phyloP scores from a whole-genome alignment of 1,139 yeast species.

The Yamadazyma triangularis region DNA sequence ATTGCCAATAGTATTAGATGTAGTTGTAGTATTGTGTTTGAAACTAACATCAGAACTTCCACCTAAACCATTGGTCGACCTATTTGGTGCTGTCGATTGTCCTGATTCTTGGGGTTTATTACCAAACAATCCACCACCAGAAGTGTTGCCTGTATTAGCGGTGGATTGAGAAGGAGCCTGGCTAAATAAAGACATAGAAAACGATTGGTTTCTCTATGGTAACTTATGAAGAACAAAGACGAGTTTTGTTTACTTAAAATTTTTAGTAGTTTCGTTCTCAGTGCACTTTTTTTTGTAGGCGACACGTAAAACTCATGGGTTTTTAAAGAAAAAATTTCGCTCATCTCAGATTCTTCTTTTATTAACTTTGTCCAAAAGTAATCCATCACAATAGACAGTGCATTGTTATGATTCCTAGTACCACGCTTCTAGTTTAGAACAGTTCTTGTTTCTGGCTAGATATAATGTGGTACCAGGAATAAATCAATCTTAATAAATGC shows the following conservation, averaged over 20 bases:
- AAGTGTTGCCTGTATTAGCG: no score
- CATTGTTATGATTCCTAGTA: constrained; percentile 23
- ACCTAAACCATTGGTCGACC: no score
- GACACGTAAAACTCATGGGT: no score
- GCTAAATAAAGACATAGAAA: not conserved
- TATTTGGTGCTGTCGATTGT: no score
- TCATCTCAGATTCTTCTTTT: constrained; percentile 8
- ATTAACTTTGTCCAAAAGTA: constrained; percentile 51
- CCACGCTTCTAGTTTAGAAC: constrained; percentile 4
- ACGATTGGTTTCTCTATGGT: no score
- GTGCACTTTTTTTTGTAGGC: no score
- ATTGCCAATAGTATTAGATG: constrained; percentile 5
- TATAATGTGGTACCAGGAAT: constrained; percentile 10
- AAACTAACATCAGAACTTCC: no score
- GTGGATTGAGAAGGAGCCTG: not conserved
- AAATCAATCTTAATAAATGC: constrained; percentile 29
- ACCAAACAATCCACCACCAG: not conserved
- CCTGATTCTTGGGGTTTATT: no score
- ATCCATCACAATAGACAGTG: constrained; percentile 53
- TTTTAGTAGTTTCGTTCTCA: no score
- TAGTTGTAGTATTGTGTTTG: constrained; percentile 2
- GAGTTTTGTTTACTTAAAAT: no score
- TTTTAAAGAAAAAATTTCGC: constrained; percentile 8
- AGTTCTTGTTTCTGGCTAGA: constrained; percentile 21
- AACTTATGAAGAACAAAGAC: no score